These are phyloP conservation scores for Dipodascus albidus DNA, from an alignment of 805 yeast species.

Conservation along the genomic window DNA sequence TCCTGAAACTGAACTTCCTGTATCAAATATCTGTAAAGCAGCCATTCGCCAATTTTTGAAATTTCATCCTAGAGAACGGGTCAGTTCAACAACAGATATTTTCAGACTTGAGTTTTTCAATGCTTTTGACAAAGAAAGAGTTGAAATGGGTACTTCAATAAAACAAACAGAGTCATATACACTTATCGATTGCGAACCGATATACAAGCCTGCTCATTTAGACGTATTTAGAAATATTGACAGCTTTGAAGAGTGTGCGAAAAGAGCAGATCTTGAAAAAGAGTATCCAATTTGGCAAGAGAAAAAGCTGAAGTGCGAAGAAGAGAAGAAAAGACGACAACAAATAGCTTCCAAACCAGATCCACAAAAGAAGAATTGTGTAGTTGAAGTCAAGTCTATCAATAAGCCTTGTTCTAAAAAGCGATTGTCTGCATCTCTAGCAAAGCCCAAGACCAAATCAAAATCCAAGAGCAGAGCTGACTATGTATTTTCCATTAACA, in stretches of 20 bases:
- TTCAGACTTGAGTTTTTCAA: constrained; percentile 10
- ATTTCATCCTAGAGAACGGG: constrained; percentile 8
- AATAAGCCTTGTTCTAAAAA: too few relatives aligned
- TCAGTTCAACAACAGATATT: constrained; percentile 5
- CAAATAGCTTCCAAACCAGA: neutral
- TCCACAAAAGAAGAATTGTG: constrained; percentile 1
- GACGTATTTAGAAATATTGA: neutral
- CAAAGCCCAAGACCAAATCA: neutral
- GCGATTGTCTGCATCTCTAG: neutral
- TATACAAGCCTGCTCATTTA: neutral
- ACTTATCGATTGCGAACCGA: neutral
- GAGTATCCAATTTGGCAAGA: neutral
- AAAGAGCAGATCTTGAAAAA: neutral
- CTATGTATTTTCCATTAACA: neutral
- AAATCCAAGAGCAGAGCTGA: neutral
- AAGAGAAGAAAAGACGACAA: constrained; percentile 1
- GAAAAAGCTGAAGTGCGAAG: neutral
- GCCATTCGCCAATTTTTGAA: constrained; percentile 11
- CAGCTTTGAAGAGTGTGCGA: neutral
- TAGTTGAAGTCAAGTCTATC: neutral
- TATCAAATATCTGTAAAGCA: constrained; percentile 9
- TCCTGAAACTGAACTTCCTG: constrained; percentile 8
- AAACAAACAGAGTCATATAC: neutral
- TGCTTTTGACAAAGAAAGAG: constrained; percentile 4
- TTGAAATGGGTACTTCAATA: constrained; percentile 2